Evolutionary conservation across 106 monocot genomes (phyloP).

Genomic region (Alisma plantagoaquatica): DNA sequence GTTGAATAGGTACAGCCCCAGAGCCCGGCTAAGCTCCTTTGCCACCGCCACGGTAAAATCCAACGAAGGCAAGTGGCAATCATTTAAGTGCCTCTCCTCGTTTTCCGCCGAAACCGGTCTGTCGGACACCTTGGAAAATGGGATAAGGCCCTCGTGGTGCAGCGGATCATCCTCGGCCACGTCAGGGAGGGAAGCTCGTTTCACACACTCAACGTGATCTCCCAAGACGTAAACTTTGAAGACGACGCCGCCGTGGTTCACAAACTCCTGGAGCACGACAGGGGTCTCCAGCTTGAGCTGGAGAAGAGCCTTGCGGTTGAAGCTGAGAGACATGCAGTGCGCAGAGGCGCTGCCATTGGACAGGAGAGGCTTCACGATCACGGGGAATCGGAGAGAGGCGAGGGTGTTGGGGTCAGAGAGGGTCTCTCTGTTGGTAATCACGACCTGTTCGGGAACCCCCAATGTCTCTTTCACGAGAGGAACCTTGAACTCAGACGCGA

Average conservation of each 20-base stretch:
- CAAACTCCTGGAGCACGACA: slow-evolving; percentile 59
- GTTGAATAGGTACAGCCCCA: slow-evolving; percentile 52
- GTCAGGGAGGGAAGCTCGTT: slow-evolving; percentile 55
- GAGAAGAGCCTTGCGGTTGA: slow-evolving; percentile 23
- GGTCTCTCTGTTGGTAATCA: slow-evolving; percentile 17
- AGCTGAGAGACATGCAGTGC: slow-evolving; percentile 55
- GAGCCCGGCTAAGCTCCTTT: slow-evolving; percentile 22
- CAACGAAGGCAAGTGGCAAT: slow-evolving; percentile 36
- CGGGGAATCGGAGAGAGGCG: slow-evolving; percentile 27
- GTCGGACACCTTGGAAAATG: slow-evolving; percentile 45
- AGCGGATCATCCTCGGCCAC: slow-evolving; percentile 22
- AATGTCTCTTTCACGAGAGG: slow-evolving; percentile 25
- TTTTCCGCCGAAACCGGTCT: slow-evolving; percentile 1
- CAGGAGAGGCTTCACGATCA: slow-evolving; percentile 55
- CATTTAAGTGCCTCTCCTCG: slow-evolving; percentile 21
- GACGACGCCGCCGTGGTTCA: slow-evolving; percentile 60
- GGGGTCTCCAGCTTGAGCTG: slow-evolving; percentile 44
- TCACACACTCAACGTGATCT: slow-evolving; percentile 52
- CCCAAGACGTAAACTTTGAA: slow-evolving; percentile 68
- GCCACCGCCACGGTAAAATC: slow-evolving; percentile 39
- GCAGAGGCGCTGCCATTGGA: slow-evolving; percentile 48
- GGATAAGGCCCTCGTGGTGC: slow-evolving; percentile 9
- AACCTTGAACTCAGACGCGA: slow-evolving; percentile 19
- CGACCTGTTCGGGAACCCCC: slow-evolving; percentile 41
- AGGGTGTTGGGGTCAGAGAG: slow-evolving; percentile 20